phyloP scores from a whole-genome alignment of 257 asterid species.

The Schizonepeta tenuifolia region DNA sequence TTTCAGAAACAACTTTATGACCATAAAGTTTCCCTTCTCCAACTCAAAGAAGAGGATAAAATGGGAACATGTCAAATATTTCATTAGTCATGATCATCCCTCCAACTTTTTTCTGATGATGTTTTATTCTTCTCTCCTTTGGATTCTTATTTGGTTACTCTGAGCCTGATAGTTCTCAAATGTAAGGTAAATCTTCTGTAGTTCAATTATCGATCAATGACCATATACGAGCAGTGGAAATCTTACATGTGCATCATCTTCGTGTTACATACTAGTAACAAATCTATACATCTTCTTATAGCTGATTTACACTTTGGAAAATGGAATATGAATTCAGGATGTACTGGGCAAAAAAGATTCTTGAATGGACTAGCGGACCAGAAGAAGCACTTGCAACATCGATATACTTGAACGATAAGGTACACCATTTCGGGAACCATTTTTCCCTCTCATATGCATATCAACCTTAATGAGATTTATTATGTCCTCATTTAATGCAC shows the following conservation, averaged over 20 bases:
- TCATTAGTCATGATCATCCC: neutral
- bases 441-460: neutral
- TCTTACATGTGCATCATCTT: neutral
- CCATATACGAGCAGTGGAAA: neutral
- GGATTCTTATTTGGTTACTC: neutral
- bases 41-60: neutral
- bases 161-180: neutral
- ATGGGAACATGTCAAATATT: neutral
- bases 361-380: slow-evolving; percentile 93
- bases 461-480: slow-evolving; percentile 4
- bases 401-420: slow-evolving; percentile 86
- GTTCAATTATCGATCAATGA: neutral
- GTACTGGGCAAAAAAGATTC: slow-evolving; percentile 99
- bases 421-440: slow-evolving; percentile 2
- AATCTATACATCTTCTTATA: neutral
- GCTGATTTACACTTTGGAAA: neutral
- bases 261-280: neutral
- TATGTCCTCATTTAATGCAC: neutral
- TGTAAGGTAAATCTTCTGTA: neutral
- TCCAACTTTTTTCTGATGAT: neutral
- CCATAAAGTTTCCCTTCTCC: neutral
- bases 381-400: slow-evolving; percentile 90
- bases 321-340: slow-evolving; percentile 59
- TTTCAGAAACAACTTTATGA: slow-evolving; percentile 6
- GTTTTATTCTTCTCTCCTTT: neutral